Evolutionary conservation across 2,329 filamentous ascomycete species (phyloP).

Genomic region (Pseudogymnoascus sp.): DNA sequence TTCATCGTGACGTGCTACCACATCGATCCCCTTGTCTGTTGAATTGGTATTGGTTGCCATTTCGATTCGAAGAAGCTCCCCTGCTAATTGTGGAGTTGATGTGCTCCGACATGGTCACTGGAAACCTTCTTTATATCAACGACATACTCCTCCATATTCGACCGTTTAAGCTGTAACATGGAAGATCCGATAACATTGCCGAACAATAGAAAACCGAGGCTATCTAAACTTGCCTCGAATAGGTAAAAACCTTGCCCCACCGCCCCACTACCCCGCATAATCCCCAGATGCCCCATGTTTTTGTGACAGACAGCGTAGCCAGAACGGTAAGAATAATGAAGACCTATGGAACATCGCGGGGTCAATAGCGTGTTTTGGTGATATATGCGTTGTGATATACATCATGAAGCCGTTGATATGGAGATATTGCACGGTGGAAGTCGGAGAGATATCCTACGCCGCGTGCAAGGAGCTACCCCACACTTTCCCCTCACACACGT

Average conservation of each 20-base stretch:
- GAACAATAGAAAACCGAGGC: slow-evolving; percentile 5
- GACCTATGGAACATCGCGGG: not conserved
- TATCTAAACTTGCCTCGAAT: not conserved
- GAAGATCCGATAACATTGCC: not conserved
- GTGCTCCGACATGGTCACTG: not conserved
- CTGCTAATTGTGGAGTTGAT: not conserved
- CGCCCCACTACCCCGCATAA: not conserved
- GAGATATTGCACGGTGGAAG: not conserved
- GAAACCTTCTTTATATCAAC: slow-evolving; percentile 4
- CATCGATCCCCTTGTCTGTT: not conserved
- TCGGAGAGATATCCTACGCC: not conserved
- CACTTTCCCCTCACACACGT: not conserved
- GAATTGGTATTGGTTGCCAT: not conserved
- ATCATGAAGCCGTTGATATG: not conserved
- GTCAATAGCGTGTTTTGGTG: not conserved
- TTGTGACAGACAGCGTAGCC: not conserved
- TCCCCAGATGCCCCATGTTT: not conserved
- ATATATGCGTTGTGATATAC: not conserved
- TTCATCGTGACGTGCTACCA: not conserved
- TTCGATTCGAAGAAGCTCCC: not conserved
- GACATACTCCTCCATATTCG: not conserved
- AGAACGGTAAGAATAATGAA: not conserved
- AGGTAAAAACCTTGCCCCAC: not conserved
- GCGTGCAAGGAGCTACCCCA: not conserved
- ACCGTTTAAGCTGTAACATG: not conserved